These are phyloP conservation scores for Pyrenophora teres DNA, from an alignment of 2,329 filamentous ascomycete species.

Conservation along the genomic window DNA sequence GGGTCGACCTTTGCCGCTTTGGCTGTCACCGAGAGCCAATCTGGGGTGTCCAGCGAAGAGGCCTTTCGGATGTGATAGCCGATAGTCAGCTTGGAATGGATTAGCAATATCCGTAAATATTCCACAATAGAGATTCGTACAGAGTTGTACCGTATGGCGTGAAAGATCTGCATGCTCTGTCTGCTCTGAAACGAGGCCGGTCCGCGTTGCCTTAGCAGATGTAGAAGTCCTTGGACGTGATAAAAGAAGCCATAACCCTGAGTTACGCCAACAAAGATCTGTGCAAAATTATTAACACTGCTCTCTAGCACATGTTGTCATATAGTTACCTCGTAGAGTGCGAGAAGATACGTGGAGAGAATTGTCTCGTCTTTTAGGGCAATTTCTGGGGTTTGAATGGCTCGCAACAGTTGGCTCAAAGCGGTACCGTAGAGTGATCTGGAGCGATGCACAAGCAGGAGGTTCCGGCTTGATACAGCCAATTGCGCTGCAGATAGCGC, in stretches of 20 bases:
- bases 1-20: constrained; percentile 39
- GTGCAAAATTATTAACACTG: neutral
- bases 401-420: constrained; percentile 37
- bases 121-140: constrained; percentile 18
- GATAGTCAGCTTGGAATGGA: constrained; percentile 32
- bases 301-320: neutral
- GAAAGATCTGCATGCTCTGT: constrained; percentile 40
- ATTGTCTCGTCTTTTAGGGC: constrained; percentile 42
- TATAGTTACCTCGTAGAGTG: constrained; percentile 38
- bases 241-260: constrained; percentile 45
- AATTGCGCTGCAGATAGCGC: constrained; percentile 43
- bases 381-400: constrained; percentile 34
- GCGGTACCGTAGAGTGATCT: constrained; percentile 44
- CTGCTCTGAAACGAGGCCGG: constrained; percentile 38
- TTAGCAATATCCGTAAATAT: constrained; percentile 11
- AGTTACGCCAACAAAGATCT: constrained; percentile 44
- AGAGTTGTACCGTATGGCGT: constrained; percentile 45
- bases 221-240: constrained; percentile 44
- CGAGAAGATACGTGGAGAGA: constrained; percentile 43
- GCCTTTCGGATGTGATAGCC: constrained; percentile 44
- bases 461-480: constrained; percentile 38
- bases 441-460: constrained; percentile 38
- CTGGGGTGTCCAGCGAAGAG: constrained; percentile 40
- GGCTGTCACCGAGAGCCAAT: constrained; percentile 41
- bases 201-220: constrained; percentile 38